phyloP scores from a whole-genome alignment of 1,139 yeast genomes.

The Candida labiduridarum region DNA sequence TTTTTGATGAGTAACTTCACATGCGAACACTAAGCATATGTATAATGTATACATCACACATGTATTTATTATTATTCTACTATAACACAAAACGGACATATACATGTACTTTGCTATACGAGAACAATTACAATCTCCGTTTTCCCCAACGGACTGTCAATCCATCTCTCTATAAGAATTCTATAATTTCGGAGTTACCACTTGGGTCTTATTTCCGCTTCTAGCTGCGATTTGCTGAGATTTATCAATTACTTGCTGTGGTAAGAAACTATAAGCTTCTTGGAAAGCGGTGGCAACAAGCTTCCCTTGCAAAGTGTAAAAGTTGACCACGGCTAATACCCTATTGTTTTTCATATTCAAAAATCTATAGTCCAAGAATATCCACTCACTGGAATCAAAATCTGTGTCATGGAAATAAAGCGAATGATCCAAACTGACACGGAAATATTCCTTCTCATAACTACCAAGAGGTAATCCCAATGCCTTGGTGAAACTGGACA shows the following conservation, averaged over 20 bases:
- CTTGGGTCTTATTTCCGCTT: not conserved
- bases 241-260: constrained; percentile 25
- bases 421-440: constrained; percentile 60
- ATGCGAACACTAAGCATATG: too few species aligned
- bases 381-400: constrained; percentile 54
- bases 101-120: not conserved
- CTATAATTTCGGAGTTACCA: constrained; percentile 15
- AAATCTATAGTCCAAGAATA: constrained; percentile 41
- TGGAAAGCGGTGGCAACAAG: constrained; percentile 37
- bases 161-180: not conserved
- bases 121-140: not conserved
- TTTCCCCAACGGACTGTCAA: not conserved
- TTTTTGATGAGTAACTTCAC: too few species aligned
- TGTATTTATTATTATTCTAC: too few species aligned
- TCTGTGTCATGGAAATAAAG: constrained; percentile 66
- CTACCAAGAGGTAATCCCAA: constrained; percentile 29
- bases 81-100: too few species aligned
- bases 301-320: constrained; percentile 32
- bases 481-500: constrained; percentile 25
- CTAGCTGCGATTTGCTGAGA: constrained; percentile 16
- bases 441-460: constrained; percentile 26
- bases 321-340: constrained; percentile 29
- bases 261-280: constrained; percentile 39
- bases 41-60: too few species aligned
- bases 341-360: constrained; percentile 38